Base-by-base conservation (phyloP, 1,284 basidiomycete genomes). In the Cutaneotrichosporon sp. region DNA sequence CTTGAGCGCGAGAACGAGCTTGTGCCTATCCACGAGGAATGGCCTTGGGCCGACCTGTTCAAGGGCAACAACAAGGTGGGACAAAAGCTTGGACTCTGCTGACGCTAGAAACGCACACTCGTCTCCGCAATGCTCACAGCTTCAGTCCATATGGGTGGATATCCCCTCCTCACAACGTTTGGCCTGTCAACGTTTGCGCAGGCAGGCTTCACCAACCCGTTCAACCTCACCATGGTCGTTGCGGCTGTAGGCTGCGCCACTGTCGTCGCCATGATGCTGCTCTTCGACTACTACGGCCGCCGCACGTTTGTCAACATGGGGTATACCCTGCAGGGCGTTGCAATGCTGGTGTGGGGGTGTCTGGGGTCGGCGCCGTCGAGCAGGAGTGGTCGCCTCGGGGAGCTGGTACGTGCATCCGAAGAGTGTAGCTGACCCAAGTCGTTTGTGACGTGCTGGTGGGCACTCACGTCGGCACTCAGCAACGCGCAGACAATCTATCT, bases 161-260 rank as follows among this genome's bases (percentile, higher is more conserved):
- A 58, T 13, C 41, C 63, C 3, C 56, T 65, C 39, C 46, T 64
- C 38, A 50, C 45, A 30, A 62, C 54, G 21, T 65, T 58, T 40
- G 56, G 58, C 12, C 61, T 57, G 8, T 62, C 62, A 59, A 64
- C 63, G 47, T 62, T 60, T 53, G 33, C 59, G 3, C 52, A 62
- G 10, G 59, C 56, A 8, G 63, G 61, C 2, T 45, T 64, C 23
- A 33, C 37, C 13, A 55, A 66, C 48, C 64, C 64, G 4, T 66
- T 66, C 62, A 53, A 58, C 10, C 54, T 44, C 12, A 53, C 22
- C 15, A 14, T 66, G n/a, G 61, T 66, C 46, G 38, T 62, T 36
- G 20, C 38, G 21, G 46, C n/a, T 3, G 57, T 46, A 9, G 18
- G 35, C 18, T 37, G 10, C 40, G 51, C 50, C 44, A 46, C 56